These are phyloP conservation scores for Narthecium ossifragum DNA, from an alignment of 106 monocot species.

Conservation along the genomic window DNA sequence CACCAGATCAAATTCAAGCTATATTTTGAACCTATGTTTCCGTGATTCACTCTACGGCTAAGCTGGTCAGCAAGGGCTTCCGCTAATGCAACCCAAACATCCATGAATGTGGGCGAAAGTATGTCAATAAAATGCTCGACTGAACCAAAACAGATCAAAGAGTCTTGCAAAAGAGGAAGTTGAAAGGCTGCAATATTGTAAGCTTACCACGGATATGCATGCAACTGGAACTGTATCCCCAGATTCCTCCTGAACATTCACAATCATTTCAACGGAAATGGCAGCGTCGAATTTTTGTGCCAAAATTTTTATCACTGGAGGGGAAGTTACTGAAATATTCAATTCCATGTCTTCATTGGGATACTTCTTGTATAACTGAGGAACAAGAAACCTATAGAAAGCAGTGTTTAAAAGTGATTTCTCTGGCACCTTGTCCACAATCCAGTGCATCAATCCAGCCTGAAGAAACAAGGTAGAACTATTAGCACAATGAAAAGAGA, in stretches of 20 bases:
- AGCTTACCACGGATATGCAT: conserved; percentile 79
- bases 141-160: too few species aligned
- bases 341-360: conserved; percentile 88
- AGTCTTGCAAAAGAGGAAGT: too few species aligned
- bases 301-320: conserved; percentile 48
- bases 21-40: too few species aligned
- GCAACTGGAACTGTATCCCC: conserved; percentile 63
- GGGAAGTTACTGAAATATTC: conserved; percentile 62
- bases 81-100: too few species aligned
- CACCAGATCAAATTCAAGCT: too few species aligned
- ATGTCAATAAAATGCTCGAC: too few species aligned
- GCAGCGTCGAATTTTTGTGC: conserved; percentile 40
- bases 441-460: conserved; percentile 82
- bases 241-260: conserved; percentile 64
- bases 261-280: conserved; percentile 57
- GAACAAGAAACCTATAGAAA: conserved; percentile 74
- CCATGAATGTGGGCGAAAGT: too few species aligned
- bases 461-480: conserved; percentile 29
- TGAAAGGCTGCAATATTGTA: too few species aligned
- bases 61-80: too few species aligned
- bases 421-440: conserved; percentile 76
- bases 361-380: conserved; percentile 74
- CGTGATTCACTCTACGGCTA: too few species aligned
- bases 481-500: neutral
- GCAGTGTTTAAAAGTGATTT: conserved; percentile 86